A percentile compares a stretch with the other conserved stretches of the same genome.
These are phyloP conservation scores for Beauveria rudraprayagi DNA, from an alignment of 2,329 filamentous ascomycete species.

Conservation along the genomic window DNA sequence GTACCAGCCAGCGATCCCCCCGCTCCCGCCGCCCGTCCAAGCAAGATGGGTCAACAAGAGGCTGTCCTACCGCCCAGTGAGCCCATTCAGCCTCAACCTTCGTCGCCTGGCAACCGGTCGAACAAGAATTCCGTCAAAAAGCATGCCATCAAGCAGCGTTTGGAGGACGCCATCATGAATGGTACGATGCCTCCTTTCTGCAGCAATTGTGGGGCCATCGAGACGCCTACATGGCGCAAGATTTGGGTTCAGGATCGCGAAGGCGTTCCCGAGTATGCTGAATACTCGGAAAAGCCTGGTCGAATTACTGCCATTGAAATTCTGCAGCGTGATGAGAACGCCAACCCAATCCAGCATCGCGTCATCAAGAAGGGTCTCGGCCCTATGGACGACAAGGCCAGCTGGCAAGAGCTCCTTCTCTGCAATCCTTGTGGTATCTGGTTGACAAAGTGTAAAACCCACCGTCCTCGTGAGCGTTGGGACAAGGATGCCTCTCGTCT, in stretches of 20 bases:
- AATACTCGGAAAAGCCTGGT: constrained; percentile 65
- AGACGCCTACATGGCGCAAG: constrained; percentile 94
- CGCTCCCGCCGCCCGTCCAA: constrained; percentile 19
- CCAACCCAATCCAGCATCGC: constrained; percentile 59
- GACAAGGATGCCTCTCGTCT: constrained; percentile 52
- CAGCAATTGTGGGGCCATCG: constrained; percentile 86
- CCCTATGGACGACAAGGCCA: constrained; percentile 52
- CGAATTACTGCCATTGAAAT: constrained; percentile 67
- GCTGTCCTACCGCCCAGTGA: constrained; percentile 38
- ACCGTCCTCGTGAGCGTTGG: constrained; percentile 81
- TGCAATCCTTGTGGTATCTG: constrained; percentile 97
- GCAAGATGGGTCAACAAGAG: constrained; percentile 24
- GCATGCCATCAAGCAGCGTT: constrained; percentile 48
- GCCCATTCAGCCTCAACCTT: constrained; percentile 23
- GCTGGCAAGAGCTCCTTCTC: constrained; percentile 65
- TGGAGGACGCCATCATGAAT: constrained; percentile 59
- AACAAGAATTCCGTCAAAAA: constrained; percentile 61
- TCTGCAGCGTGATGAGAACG: constrained; percentile 53
- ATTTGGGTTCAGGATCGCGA: constrained; percentile 72
- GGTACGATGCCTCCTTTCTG: constrained; percentile 86
- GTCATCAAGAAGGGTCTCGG: constrained; percentile 68
- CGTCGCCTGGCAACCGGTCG: constrained; percentile 39
- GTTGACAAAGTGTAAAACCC: constrained; percentile 79
- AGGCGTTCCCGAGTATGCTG: constrained; percentile 61
- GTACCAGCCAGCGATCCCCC: constrained; percentile 42